A percentile compares a stretch with the other conserved stretches of the same genome.
These are phyloP conservation scores for Neofusicoccum sp. DNA, from an alignment of 2,329 filamentous ascomycete species.

Conservation along the genomic window DNA sequence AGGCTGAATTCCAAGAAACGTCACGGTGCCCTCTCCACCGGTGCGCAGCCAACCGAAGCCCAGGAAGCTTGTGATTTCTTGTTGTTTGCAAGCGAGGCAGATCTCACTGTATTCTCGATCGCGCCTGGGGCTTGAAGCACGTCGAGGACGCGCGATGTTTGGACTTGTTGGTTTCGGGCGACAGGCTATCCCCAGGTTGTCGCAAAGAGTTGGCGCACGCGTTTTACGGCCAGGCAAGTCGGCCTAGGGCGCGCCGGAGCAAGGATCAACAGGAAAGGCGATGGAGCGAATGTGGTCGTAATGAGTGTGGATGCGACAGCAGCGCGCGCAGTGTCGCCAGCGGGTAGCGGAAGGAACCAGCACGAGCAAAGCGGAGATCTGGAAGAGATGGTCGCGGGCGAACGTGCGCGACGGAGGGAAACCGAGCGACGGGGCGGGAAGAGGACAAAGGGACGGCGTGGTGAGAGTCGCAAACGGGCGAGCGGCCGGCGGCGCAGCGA, in stretches of 20 bases:
- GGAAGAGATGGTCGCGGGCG: not conserved
- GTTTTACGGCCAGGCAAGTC: not conserved
- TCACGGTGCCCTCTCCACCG: not conserved
- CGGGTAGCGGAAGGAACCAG: not conserved
- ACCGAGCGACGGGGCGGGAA: conserved; percentile 8
- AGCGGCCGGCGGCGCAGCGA: conserved; percentile 12
- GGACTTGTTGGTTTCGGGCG: not conserved
- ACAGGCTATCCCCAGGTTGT: not conserved
- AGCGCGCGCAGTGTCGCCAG: conserved; percentile 14
- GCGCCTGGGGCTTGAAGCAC: not conserved
- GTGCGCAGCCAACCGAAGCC: not conserved
- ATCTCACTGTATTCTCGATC: not conserved
- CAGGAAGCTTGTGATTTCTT: conserved; percentile 12
- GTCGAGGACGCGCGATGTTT: conserved; percentile 2
- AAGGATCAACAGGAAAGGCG: conserved; percentile 8
- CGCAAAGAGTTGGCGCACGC: conserved; percentile 12
- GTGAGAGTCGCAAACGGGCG: conserved; percentile 10
- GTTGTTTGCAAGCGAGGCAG: not conserved
- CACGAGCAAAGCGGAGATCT: not conserved
- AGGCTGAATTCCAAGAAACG: conserved; percentile 16
- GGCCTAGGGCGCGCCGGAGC: not conserved
- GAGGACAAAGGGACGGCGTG: not conserved
- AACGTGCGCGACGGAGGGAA: conserved; percentile 16
- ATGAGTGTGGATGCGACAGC: conserved; percentile 20
- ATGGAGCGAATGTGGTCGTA: conserved; percentile 16